Evolutionary conservation across 108 stramenopile species (phyloP).

Genomic region (Skeletonema marinoi): DNA sequence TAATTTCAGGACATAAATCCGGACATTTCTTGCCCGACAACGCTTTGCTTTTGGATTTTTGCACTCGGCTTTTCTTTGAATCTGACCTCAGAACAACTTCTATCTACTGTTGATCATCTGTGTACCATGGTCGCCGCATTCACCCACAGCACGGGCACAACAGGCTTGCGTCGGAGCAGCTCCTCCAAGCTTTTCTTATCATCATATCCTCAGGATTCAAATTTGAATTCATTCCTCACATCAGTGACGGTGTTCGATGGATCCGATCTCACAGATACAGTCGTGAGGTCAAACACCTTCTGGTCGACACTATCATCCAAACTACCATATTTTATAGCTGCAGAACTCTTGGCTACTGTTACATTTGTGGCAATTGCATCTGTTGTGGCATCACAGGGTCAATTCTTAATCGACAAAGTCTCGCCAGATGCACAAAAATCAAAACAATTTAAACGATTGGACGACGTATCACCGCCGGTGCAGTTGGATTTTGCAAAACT

Average conservation of each 20-base stretch:
- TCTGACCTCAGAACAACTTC: no score
- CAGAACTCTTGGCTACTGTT: conserved; percentile 57
- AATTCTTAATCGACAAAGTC: conserved; percentile 15
- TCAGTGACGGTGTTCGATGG: conserved; percentile 56
- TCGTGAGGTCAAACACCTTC: conserved; percentile 63
- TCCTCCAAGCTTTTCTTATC: not conserved
- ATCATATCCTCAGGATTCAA: not conserved
- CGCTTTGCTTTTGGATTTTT: no score
- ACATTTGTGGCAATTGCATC: conserved; percentile 50
- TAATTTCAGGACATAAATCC: no score
- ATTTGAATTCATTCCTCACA: conserved; percentile 8
- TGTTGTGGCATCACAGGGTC: conserved; percentile 19
- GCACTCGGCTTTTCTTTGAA: no score
- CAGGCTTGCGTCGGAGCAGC: not conserved
- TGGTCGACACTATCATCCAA: conserved; percentile 53
- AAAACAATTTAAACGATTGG: not conserved
- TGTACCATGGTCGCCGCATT: not conserved
- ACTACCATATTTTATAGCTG: conserved; percentile 52
- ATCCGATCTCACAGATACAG: conserved; percentile 56
- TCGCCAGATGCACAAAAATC: not conserved
- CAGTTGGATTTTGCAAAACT: conserved; percentile 64
- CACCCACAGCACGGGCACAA: not conserved
- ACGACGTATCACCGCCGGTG: not conserved
- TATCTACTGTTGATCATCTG: no score
- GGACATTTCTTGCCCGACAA: no score